These are phyloP conservation scores for Diaporthe caulivora DNA, from an alignment of 2,329 filamentous ascomycete genomes.

Conservation along the genomic window DNA sequence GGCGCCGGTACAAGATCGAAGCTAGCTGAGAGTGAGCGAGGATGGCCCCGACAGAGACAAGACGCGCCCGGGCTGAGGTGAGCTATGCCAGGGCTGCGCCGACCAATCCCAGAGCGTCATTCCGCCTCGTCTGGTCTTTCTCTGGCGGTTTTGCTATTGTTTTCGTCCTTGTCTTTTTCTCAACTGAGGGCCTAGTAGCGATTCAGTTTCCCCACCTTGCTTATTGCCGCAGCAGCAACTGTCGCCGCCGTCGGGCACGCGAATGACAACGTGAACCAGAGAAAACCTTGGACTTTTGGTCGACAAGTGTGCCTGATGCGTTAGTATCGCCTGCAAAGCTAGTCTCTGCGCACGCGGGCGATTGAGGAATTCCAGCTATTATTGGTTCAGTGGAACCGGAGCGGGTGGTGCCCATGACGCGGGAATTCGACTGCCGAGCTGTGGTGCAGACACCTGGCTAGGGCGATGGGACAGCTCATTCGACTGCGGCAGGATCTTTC, in stretches of 20 bases:
- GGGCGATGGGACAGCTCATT: no score
- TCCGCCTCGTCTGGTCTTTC: constrained; percentile 16
- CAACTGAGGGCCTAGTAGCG: neutral
- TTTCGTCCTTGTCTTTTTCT: neutral
- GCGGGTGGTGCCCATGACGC: neutral
- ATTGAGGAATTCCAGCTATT: neutral
- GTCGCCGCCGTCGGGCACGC: neutral
- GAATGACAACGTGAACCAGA: neutral
- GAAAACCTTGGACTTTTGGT: neutral
- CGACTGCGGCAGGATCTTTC: neutral
- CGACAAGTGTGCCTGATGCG: no score
- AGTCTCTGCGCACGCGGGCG: neutral
- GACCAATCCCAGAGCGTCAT: constrained; percentile 1
- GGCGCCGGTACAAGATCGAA: constrained; percentile 34
- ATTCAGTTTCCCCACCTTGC: neutral
- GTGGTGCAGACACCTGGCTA: neutral
- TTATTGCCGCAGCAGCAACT: neutral
- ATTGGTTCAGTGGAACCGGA: neutral
- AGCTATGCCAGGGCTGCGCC: constrained; percentile 13
- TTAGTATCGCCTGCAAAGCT: neutral
- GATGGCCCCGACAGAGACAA: constrained; percentile 32
- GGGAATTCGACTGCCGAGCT: neutral
- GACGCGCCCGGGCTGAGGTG: constrained; percentile 13
- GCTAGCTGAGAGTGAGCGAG: constrained; percentile 30
- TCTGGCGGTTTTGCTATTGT: constrained; percentile 1